Evolutionary conservation across 2,329 filamentous ascomycete genomes (phyloP), one percentile per base, ranked within the genome.

Genomic region (Lizonia empirigonia): DNA sequence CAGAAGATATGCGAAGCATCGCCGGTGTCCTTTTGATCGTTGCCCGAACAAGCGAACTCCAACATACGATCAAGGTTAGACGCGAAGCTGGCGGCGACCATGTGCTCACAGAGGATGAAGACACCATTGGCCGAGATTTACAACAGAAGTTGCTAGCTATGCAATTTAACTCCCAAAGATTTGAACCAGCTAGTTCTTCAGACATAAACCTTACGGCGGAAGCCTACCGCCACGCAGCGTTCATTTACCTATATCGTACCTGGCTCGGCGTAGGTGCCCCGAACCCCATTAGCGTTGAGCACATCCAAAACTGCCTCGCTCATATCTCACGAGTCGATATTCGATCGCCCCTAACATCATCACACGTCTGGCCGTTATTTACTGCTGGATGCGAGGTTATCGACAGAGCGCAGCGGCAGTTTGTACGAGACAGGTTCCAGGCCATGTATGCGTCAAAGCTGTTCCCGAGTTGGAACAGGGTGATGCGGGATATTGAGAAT

Each of bases 201-300:
- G 60, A 68, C 15, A 59, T 68, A 12, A 39, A n/a, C 7, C 22
- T 40, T 27, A 70, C 68, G 9, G 63, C 67, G 12, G 58, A 66
- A 50, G 64, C 67, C 5, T 69, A 67, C 32, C 64, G 64, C 12
- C 68, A 70, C 39, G 62, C 68, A 24, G 68, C 68, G 1, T 69
- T 69, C 52, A 70, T 70, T 33, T 69, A 70, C 34, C 62, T 70
- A 19, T 69, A 70, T 40, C 60, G 68, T 9, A 67, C 66, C 5
- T 70, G 68, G 68, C 60, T 67, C 1, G 61, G 59, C 19, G 60
- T 69, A 19, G 68, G 68, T 15, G 63, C 66, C 3, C 68, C 68
- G 0, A 65, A 69, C 15, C 66, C 64, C 9, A 66, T 58, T 24
- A 69, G 63, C 20, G 53, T 64, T 33, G 53, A 65, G 13, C 66